phyloP scores from a whole-genome alignment of 2,329 filamentous ascomycete genomes.

The Simplicillium sp. region DNA sequence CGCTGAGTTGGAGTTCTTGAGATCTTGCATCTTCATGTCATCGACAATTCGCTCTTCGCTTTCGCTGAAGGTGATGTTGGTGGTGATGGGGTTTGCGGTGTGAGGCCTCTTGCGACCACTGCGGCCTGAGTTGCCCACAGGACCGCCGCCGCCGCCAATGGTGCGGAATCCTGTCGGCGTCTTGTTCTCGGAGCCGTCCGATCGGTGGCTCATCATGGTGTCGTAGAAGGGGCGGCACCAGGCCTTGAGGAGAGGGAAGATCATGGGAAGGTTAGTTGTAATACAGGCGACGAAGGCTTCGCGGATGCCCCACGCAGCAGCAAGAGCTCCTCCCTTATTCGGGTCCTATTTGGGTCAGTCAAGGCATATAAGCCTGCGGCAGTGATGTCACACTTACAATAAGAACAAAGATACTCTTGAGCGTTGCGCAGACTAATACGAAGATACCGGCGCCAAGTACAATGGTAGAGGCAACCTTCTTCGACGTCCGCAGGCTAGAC shows the following conservation, averaged over 20 bases:
- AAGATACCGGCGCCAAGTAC: constrained; percentile 29
- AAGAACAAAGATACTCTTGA: constrained; percentile 27
- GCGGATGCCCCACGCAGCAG: constrained; percentile 31
- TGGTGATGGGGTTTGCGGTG: constrained; percentile 23
- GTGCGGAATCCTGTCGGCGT: constrained; percentile 8
- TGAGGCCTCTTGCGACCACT: constrained; percentile 18
- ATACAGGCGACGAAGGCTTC: constrained; percentile 34
- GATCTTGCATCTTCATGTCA: constrained; percentile 27
- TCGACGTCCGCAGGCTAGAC: constrained; percentile 21
- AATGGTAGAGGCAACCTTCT: constrained; percentile 26
- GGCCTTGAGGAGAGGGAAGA: constrained; percentile 33
- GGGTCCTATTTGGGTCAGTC: constrained; percentile 21
- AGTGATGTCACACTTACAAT: constrained; percentile 15
- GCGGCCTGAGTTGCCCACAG: constrained; percentile 6
- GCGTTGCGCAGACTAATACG: constrained; percentile 24
- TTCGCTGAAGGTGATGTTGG: constrained; percentile 25
- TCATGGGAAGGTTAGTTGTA: constrained; percentile 32
- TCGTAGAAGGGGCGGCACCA: constrained; percentile 23
- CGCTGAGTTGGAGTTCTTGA: constrained; percentile 14
- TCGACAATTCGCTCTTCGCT: constrained; percentile 31
- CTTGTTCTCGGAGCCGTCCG: constrained; percentile 3
- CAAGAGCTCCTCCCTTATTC: constrained; percentile 27
- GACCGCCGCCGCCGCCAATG: constrained; percentile 6
- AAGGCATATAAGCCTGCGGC: constrained; percentile 2
- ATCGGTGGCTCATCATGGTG: background rate